These are phyloP conservation scores for Psilocybe mexicana DNA, from an alignment of 1,284 basidiomycete genomes.

Conservation along the genomic window DNA sequence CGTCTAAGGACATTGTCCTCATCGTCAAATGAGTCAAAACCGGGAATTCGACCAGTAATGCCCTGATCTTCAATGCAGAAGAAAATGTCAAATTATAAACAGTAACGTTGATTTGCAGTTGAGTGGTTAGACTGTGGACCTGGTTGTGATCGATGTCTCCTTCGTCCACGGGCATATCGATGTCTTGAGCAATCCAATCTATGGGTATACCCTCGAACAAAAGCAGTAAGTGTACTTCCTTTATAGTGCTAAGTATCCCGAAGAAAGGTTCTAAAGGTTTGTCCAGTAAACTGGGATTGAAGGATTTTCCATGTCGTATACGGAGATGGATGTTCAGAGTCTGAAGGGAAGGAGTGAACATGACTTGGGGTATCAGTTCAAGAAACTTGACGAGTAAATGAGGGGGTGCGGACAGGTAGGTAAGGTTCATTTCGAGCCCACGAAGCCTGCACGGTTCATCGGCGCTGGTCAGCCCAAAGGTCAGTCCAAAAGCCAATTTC, in stretches of 20 bases:
- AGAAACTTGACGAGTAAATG: constrained; percentile 6
- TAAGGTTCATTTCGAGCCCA: constrained; percentile 11
- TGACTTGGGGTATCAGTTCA: neutral
- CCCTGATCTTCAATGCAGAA: constrained; percentile 18
- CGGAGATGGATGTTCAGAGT: constrained; percentile 3
- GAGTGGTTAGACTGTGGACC: constrained; percentile 12
- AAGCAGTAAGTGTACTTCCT: constrained; percentile 13
- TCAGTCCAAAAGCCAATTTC: constrained; percentile 22
- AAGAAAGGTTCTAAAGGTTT: constrained; percentile 1
- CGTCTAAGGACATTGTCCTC: constrained; percentile 14
- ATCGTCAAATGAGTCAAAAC: constrained; percentile 17
- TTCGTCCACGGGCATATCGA: neutral
- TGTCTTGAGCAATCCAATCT: neutral
- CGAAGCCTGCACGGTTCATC: neutral
- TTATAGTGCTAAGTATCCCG: constrained; percentile 3
- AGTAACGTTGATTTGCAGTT: constrained; percentile 20
- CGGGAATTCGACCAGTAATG: constrained; percentile 22
- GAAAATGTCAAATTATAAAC: constrained; percentile 19
- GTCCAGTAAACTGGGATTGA: constrained; percentile 4
- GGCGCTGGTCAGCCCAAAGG: constrained; percentile 8
- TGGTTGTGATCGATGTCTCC: neutral
- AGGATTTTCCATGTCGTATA: neutral
- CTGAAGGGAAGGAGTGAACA: constrained; percentile 8
- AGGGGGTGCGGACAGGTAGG: constrained; percentile 17
- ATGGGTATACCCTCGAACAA: constrained; percentile 8